Percentiles rank a stretch among this genome's conserved stretches.
These are phyloP conservation scores for Fusarium sulawesiense DNA, from an alignment of 2,329 filamentous ascomycete species.

Conservation along the genomic window DNA sequence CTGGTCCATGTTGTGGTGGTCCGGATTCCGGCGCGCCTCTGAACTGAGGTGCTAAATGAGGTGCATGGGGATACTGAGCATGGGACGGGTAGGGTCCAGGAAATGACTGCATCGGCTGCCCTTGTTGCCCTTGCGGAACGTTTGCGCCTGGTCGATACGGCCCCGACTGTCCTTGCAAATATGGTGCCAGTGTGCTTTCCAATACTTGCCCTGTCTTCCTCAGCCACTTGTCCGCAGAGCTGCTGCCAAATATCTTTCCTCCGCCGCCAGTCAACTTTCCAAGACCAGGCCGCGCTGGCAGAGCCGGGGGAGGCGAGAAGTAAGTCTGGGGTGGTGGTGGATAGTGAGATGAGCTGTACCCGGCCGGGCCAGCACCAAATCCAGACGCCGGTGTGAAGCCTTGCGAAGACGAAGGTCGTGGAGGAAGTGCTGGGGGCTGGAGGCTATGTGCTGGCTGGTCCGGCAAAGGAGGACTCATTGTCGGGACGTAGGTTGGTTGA, in stretches of 20 bases:
- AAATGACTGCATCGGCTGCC: constrained; percentile 9
- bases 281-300: constrained; percentile 34
- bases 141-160: constrained; percentile 27
- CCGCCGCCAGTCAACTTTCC: constrained; percentile 34
- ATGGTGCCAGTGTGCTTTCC: constrained; percentile 50
- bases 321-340: constrained; percentile 50
- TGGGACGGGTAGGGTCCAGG: constrained; percentile 20
- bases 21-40: constrained; percentile 26
- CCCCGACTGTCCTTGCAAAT: constrained; percentile 42
- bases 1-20: constrained; percentile 20
- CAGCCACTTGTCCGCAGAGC: constrained; percentile 51
- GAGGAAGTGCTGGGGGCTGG: constrained; percentile 46
- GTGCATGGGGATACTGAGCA: constrained; percentile 31
- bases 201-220: constrained; percentile 52
- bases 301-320: constrained; percentile 44
- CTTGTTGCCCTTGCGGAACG: constrained; percentile 28
- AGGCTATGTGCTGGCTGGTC: constrained; percentile 24
- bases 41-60: constrained; percentile 41
- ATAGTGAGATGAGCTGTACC: constrained; percentile 43
- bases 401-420: constrained; percentile 42
- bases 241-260: constrained; percentile 49
- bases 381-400: constrained; percentile 23
- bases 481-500: constrained; percentile 40
- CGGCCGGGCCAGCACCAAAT: constrained; percentile 39
- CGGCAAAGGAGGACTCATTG: constrained; percentile 14